Conservation (phyloP, 2,329 filamentous ascomycete genomes). For the Ophiostoma sp. region DNA sequence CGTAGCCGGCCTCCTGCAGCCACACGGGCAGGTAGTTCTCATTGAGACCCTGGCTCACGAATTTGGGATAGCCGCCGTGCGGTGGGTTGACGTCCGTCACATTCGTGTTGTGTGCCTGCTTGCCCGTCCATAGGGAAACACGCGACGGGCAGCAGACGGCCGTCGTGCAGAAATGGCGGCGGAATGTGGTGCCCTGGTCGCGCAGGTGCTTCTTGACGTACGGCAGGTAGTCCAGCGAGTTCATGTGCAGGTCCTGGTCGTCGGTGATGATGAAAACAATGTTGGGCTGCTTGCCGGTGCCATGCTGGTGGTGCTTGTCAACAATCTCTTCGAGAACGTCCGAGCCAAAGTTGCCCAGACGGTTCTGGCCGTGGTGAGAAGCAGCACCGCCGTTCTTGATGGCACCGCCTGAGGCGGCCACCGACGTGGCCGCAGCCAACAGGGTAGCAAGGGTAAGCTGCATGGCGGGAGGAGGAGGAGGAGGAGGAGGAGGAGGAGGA, state of each 20-base stretch:
- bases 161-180: constrained; percentile 65
- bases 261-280: constrained; percentile 60
- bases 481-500: not conserved
- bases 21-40: constrained; percentile 68
- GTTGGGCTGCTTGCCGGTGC: constrained; percentile 26
- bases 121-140: constrained; percentile 65
- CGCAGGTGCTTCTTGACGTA: constrained; percentile 46
- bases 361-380: constrained; percentile 1
- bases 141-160: constrained; percentile 68
- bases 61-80: constrained; percentile 66
- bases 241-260: constrained; percentile 63
- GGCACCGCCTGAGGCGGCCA: constrained; percentile 14
- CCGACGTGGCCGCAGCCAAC: constrained; percentile 15
- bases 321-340: constrained; percentile 14
- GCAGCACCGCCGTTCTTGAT: not conserved
- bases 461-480: not conserved
- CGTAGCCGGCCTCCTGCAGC: constrained; percentile 68
- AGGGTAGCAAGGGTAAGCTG: constrained; percentile 15
- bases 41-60: constrained; percentile 64
- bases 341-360: not conserved
- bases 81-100: constrained; percentile 60
- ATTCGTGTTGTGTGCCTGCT: constrained; percentile 69
- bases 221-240: constrained; percentile 60
- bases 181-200: constrained; percentile 59
- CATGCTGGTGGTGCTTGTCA: constrained; percentile 5